Percentiles rank a stretch among this genome's conserved stretches.
These are phyloP conservation scores for Salix caprea DNA, from an alignment of 345 rosid genomes.

Conservation along the genomic window DNA sequence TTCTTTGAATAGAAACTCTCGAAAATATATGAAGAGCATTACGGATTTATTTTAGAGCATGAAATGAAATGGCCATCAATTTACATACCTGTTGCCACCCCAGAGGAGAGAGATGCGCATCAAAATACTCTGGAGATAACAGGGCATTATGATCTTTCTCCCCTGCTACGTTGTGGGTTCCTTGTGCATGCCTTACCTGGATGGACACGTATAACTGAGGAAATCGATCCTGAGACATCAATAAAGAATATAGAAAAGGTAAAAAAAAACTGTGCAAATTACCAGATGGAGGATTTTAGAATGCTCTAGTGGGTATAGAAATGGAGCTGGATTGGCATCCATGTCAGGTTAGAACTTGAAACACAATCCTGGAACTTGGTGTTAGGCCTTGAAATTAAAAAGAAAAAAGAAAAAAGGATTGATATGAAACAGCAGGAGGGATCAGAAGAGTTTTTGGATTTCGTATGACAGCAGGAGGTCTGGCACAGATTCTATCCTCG, in stretches of 20 bases:
- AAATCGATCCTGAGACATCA: not conserved
- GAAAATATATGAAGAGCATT: not conserved
- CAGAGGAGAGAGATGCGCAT: constrained; percentile 51
- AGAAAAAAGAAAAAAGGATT: no score
- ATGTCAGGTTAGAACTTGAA: not conserved
- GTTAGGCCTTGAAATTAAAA: no score
- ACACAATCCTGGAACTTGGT: no score
- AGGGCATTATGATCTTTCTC: constrained; percentile 36
- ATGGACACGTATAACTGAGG: not conserved
- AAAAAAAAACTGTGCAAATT: not conserved
- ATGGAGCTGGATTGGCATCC: constrained; percentile 27
- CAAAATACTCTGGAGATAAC: constrained; percentile 51
- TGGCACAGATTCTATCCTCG: no score
- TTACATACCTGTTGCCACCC: constrained; percentile 51
- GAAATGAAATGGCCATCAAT: no score
- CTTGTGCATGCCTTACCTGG: constrained; percentile 76
- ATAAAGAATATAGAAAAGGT: not conserved
- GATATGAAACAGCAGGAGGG: no score
- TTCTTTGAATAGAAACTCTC: not conserved
- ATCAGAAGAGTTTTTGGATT: no score
- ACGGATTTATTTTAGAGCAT: no score
- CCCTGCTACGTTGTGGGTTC: constrained; percentile 57
- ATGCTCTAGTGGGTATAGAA: constrained; percentile 39
- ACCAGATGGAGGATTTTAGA: constrained; percentile 58
- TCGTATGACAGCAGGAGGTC: no score